Base-by-base conservation (phyloP, 1,139 yeast species). In the Nadsonia starkeyi-henricii region DNA sequence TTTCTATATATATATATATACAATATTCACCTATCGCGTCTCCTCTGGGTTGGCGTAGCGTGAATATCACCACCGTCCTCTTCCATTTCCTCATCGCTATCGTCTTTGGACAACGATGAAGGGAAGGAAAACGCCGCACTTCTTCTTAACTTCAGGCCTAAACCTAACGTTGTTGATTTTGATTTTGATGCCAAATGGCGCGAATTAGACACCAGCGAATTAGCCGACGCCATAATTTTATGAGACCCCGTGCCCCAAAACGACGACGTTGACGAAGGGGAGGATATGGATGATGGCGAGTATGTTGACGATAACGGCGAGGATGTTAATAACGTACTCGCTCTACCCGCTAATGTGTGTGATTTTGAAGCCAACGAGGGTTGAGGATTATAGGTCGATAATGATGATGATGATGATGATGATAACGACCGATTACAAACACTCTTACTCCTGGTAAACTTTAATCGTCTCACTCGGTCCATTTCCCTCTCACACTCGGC, bases 401-500 rank as follows among this genome's bases (percentile, higher is more conserved):
- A 18, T 39, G 12, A 39, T 7, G 42, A 8, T 20, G 42, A 18
- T 41, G 20, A 44, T 19, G 17, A 20, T 8, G 20, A 20, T 33
- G 37, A 77, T 81, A 15, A 13, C 13, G 37, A 15, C 15, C 9
- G 28, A 23, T 23, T 39, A 18, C 9, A 7, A 39, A 52, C 28
- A 9, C 28, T 23, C 17, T 33, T 33, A 33, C 39, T 33, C 4
- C 39, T 12, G 3, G 39, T 15, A 33, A 33, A 33, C 12, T 33
- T 33, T 15, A 33, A 33, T 8, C 72, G 73, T 57, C 91, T 74
- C 55, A 86, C 80, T 59, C 77, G 74, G 58, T 75, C 74, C 73
- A 91, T 68, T 57, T 85, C 89, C 17, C 72, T 70, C 60, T 85
- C 94, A 61, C 95, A 81, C 41, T 77, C 69, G 44, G 70, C 70